Evolutionary conservation across 352 stramenopile species (phyloP).

Genomic region (Phytophthora aleatoria): DNA sequence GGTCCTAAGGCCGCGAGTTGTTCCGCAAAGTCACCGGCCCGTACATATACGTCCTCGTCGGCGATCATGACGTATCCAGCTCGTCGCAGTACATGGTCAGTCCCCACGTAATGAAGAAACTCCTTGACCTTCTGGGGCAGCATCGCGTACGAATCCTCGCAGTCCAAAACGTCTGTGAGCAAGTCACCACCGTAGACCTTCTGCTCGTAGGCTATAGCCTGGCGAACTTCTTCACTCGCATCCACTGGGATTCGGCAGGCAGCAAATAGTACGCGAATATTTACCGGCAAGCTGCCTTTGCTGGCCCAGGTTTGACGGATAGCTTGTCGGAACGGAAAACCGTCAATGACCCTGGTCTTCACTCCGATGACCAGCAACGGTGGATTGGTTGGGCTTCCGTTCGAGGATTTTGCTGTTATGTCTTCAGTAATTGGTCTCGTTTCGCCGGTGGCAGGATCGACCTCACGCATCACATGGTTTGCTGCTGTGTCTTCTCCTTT

Average conservation of each 20-base stretch:
- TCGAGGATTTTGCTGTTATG: background rate
- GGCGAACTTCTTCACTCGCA: constrained; percentile 10
- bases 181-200: constrained; percentile 42
- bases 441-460: constrained; percentile 25
- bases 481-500: background rate
- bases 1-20: constrained; percentile 18
- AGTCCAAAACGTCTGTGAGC: constrained; percentile 52
- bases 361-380: constrained; percentile 43
- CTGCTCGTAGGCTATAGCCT: constrained; percentile 44
- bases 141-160: constrained; percentile 55
- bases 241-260: constrained; percentile 27
- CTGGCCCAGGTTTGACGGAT: constrained; percentile 50
- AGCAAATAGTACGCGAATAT: constrained; percentile 34
- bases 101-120: constrained; percentile 51
- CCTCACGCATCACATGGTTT: constrained; percentile 10
- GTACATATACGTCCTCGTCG: constrained; percentile 63
- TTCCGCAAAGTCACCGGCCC: constrained; percentile 17
- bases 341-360: constrained; percentile 43
- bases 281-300: constrained; percentile 11
- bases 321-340: constrained; percentile 42
- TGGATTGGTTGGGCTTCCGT: constrained; percentile 11
- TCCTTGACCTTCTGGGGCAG: constrained; percentile 63
- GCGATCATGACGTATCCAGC: constrained; percentile 56
- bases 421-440: too few relatives aligned
- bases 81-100: constrained; percentile 22